Evolutionary conservation across 768 basidiomycete genomes (phyloP), one percentile per base, ranked within the genome.

Genomic region (Lactarius quietus): DNA sequence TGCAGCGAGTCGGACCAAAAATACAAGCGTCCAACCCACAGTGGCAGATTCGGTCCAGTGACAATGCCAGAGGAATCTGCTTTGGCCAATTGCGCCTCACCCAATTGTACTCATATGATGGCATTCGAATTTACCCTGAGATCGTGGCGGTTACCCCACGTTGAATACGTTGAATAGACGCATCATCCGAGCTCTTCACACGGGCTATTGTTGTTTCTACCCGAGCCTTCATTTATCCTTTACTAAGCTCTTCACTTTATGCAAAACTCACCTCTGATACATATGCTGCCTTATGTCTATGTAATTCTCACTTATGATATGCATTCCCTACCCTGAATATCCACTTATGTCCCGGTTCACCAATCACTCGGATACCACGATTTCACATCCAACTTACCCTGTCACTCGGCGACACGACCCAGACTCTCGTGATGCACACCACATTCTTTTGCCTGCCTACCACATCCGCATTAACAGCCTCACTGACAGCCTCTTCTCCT

Each of bases 41-140:
- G 12, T 66, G 65, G 65, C 65, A 66, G 56, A 66, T 66, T 20
- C 55, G 56, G 9, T 38, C 59, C 9, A 60, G 48, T 7, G 60
- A 62, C 18, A 36, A 45, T 1, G 56, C 39, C 9, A 33, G 15
- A 33, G 65, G 65, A 14, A 53, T 66, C 23, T 66, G 55, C 33
- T 62, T 66, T 45, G 60, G 60, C 51, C 65, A 66, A 12, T 48
- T 66, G 31, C 65, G 65, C 18, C 60, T 66, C 39, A 62, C 65
- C 23, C 60, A 61, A 14, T 60, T 66, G n/a, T 66, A 66, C 23
- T 66, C 65, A 1, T 66, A 52, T 39, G 65, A 66, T 33, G 57
- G 39, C 18, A 29, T 20, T 2, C 60, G 48, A 18, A 31, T 66
- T 14, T 66, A 66, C 59, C 65, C 65, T 10, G 65, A 66, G 60